Evolutionary conservation across 2,329 filamentous ascomycete species (phyloP).

Genomic region (Neurospora sp.): DNA sequence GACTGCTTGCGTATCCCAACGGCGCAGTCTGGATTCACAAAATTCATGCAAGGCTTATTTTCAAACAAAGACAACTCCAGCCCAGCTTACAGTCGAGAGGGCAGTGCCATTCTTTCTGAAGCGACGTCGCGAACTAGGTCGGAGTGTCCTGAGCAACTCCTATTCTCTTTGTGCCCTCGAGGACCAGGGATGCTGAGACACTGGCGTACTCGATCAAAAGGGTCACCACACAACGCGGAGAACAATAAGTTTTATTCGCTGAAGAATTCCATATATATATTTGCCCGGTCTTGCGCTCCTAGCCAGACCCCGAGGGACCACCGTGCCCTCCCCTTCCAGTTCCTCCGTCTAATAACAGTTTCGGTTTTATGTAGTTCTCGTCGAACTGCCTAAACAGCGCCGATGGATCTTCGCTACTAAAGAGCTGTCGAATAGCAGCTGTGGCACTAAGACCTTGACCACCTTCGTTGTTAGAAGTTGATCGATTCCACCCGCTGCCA

Average conservation of each 20-base stretch:
- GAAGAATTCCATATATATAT: background rate
- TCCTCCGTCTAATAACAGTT: constrained; percentile 68
- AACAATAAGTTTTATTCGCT: background rate
- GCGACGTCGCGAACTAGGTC: background rate
- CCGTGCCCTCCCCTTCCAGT: constrained; percentile 7
- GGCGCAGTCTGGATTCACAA: background rate
- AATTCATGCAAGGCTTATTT: background rate
- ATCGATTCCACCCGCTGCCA: constrained; percentile 17
- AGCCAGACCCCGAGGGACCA: background rate
- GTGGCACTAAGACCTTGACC: constrained; percentile 52
- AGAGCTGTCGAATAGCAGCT: constrained; percentile 69
- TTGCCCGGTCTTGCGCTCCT: background rate
- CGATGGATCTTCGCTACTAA: constrained; percentile 79
- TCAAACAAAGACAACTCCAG: background rate
- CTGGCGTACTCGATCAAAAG: background rate
- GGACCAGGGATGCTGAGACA: background rate
- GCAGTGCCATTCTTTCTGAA: background rate
- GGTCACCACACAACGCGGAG: background rate
- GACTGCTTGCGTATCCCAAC: background rate
- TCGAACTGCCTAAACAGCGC: constrained; percentile 87
- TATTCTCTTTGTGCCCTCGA: background rate
- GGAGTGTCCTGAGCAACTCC: background rate
- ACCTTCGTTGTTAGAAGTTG: constrained; percentile 16
- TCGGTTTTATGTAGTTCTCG: constrained; percentile 93
- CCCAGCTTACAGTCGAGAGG: background rate